Conservation (phyloP, 2,329 filamentous ascomycete species). For the Hysterium pulicare region DNA sequence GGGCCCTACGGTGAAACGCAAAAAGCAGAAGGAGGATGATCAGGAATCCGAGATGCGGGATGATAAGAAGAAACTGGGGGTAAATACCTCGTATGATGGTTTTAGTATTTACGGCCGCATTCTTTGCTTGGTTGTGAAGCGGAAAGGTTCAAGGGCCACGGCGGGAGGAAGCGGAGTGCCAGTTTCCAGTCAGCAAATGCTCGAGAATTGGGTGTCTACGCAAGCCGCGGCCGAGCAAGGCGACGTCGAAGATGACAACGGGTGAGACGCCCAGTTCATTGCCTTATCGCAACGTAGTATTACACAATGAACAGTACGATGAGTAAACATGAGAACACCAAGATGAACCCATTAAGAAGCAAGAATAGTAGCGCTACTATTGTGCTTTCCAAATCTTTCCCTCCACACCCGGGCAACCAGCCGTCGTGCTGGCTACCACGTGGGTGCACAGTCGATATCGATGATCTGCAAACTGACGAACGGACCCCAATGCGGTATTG, state of each 20-base stretch:
- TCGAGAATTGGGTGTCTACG: slow-evolving; percentile 43
- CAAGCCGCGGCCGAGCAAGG: slow-evolving; percentile 36
- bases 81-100: slow-evolving; percentile 88
- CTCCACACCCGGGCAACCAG: neutral
- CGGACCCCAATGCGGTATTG: neutral
- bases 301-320: slow-evolving; percentile 4
- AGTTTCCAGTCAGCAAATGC: slow-evolving; percentile 36
- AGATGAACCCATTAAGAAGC: neutral
- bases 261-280: slow-evolving; percentile 13
- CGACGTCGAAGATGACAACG: slow-evolving; percentile 35
- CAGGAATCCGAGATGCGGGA: slow-evolving; percentile 58
- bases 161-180: slow-evolving; percentile 15
- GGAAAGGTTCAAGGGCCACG: slow-evolving; percentile 47
- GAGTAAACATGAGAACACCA: neutral
- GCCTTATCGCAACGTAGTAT: neutral
- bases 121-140: slow-evolving; percentile 83
- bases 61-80: slow-evolving; percentile 86
- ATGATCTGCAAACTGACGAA: slow-evolving; percentile 1
- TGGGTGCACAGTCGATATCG: slow-evolving; percentile 2
- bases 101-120: slow-evolving; percentile 95
- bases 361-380: neutral
- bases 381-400: neutral
- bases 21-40: slow-evolving; percentile 18
- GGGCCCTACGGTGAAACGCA: slow-evolving; percentile 16
- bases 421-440: slow-evolving; percentile 2